A percentile compares a stretch with the other conserved stretches of the same genome.
Evolutionary conservation across 1,284 basidiomycete species (phyloP).

Genomic region (Singerocomus inundabilis): DNA sequence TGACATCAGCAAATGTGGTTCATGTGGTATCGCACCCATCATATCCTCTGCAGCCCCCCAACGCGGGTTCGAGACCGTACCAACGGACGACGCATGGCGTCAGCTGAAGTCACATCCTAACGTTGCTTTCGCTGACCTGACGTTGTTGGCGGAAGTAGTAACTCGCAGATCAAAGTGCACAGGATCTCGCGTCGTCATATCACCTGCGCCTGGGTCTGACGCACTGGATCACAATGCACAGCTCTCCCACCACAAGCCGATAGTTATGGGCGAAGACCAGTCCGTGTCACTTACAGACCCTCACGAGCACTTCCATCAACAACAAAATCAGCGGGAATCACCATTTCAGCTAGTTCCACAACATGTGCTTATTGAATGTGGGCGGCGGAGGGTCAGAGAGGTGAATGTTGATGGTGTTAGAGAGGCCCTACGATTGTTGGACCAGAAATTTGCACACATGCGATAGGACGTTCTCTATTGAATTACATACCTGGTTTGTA

Average conservation of each 20-base stretch:
- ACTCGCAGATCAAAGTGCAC: conserved; percentile 77
- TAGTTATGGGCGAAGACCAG: conserved; percentile 24
- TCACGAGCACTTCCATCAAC: conserved; percentile 50
- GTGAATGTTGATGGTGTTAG: conserved; percentile 77
- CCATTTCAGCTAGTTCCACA: conserved; percentile 57
- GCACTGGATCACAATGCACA: conserved; percentile 42
- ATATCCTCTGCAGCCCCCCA: conserved; percentile 26
- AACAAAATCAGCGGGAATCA: conserved; percentile 42
- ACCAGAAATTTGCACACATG: conserved; percentile 57
- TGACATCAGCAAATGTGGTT: conserved; percentile 31
- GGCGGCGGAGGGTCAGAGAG: conserved; percentile 60
- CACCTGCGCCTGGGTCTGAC: conserved; percentile 52
- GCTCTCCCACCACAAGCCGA: conserved; percentile 13
- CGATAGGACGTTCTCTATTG: conserved; percentile 16
- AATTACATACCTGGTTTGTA: conserved; percentile 2
- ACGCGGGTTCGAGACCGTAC: conserved; percentile 55
- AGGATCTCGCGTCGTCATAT: conserved; percentile 68
- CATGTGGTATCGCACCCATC: conserved; percentile 36
- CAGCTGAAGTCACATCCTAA: conserved; percentile 88
- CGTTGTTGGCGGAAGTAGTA: conserved; percentile 84
- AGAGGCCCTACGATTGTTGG: conserved; percentile 76
- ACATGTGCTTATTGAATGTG: conserved; percentile 59
- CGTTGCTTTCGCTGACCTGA: conserved; percentile 76
- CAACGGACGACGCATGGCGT: conserved; percentile 83
- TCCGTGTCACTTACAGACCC: conserved; percentile 51